Evolutionary conservation across 768 basidiomycete species (phyloP).

Genomic region (Lactarius sp.): DNA sequence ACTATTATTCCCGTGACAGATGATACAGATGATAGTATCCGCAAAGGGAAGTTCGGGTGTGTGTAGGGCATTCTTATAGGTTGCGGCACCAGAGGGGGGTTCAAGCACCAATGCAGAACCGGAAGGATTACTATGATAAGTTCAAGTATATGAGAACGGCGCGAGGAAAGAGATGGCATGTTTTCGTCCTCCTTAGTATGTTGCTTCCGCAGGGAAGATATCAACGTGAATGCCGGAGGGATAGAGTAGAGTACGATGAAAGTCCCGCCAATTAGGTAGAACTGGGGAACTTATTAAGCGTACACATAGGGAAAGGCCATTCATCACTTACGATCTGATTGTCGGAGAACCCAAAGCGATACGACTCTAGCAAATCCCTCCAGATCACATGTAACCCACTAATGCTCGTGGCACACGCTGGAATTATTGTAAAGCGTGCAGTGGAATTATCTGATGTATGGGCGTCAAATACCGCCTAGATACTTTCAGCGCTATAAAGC

Average conservation of each 20-base stretch:
- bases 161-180: not conserved
- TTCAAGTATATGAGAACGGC: slow-evolving; percentile 24
- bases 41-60: slow-evolving; percentile 52
- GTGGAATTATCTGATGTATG: slow-evolving; percentile 8
- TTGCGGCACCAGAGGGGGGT: slow-evolving; percentile 51
- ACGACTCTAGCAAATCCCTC: slow-evolving; percentile 9
- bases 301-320: slow-evolving; percentile 2
- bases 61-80: slow-evolving; percentile 47
- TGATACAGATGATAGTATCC: slow-evolving; percentile 59
- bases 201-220: not conserved
- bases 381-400: slow-evolving; percentile 19
- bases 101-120: slow-evolving; percentile 35
- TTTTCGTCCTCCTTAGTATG: not conserved
- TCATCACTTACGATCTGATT: slow-evolving; percentile 22
- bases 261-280: slow-evolving; percentile 23
- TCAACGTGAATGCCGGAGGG: not conserved
- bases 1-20: slow-evolving; percentile 79
- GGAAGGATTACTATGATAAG: slow-evolving; percentile 35
- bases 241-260: slow-evolving; percentile 21
- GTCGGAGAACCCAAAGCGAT: slow-evolving; percentile 21
- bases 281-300: slow-evolving; percentile 9
- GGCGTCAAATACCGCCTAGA: slow-evolving; percentile 18
- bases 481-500: not conserved
- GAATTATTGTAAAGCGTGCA: slow-evolving; percentile 21
- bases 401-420: slow-evolving; percentile 24